Percentiles rank a stretch among this genome's conserved stretches.
These are phyloP conservation scores for Simmondsia chinensis DNA, from an alignment of 148 eudicot genomes.

Conservation along the genomic window DNA sequence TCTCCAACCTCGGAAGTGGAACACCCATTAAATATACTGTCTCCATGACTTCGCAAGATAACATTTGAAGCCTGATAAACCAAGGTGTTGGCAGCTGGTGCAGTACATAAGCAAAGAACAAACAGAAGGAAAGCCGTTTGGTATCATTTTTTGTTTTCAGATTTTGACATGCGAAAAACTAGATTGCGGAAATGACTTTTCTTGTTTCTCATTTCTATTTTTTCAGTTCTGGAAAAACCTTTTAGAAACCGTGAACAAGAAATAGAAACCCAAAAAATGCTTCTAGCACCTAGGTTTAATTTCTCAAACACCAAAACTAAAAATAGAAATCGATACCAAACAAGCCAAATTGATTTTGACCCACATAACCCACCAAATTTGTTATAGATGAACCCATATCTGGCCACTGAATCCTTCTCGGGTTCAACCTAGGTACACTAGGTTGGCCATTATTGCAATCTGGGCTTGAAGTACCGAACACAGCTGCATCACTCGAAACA, in stretches of 20 bases:
- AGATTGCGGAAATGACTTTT: too few relatives aligned
- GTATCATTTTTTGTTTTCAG: too few relatives aligned
- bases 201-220: too few relatives aligned
- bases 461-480: conserved; percentile 33
- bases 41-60: conserved; percentile 26
- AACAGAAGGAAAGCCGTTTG: too few relatives aligned
- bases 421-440: conserved; percentile 21
- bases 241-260: conserved; percentile 1
- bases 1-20: conserved; percentile 20
- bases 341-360: too few relatives aligned
- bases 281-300: conserved; percentile 23
- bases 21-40: conserved; percentile 3
- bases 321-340: too few relatives aligned
- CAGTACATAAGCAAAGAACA: too few relatives aligned
- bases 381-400: conserved; percentile 63
- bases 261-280: conserved; percentile 1
- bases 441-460: conserved; percentile 22
- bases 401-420: conserved; percentile 54
- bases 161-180: too few relatives aligned
- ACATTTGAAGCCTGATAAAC: conserved; percentile 60
- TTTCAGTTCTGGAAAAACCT: too few relatives aligned
- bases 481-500: conserved; percentile 77
- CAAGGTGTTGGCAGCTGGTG: conserved; percentile 13
- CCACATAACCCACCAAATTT: conserved; percentile 89
- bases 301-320: too few relatives aligned